phyloP scores from a whole-genome alignment of 768 basidiomycete genomes.

The Sporobolomyces roseus region DNA sequence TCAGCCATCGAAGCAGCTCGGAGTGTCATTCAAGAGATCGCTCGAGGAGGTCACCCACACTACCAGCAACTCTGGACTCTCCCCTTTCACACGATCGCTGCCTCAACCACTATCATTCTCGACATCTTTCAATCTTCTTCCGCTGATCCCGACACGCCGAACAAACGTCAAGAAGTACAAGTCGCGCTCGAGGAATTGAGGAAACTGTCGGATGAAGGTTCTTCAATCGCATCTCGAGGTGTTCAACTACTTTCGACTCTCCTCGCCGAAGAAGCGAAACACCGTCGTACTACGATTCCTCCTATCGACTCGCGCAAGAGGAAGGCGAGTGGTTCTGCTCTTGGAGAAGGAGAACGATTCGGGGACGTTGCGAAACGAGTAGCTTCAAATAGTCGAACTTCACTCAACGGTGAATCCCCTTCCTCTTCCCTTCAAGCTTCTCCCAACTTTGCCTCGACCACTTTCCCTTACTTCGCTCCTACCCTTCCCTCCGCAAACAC shows the following conservation, averaged over 20 bases:
- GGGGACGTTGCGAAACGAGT: slow-evolving; percentile 21
- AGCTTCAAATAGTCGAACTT: neutral
- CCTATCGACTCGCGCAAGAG: neutral
- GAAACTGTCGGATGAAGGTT: slow-evolving; percentile 6
- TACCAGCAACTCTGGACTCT: slow-evolving; percentile 37
- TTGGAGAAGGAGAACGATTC: slow-evolving; percentile 9
- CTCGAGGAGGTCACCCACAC: neutral
- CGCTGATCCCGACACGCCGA: slow-evolving; percentile 21
- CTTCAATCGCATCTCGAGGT: slow-evolving; percentile 34
- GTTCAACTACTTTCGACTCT: slow-evolving; percentile 33
- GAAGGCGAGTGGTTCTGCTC: slow-evolving; percentile 5
- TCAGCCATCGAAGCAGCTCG: slow-evolving; percentile 36
- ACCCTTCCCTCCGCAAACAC: neutral
- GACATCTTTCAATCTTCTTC: slow-evolving; percentile 36
- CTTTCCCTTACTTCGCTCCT: slow-evolving; percentile 24
- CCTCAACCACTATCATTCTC: slow-evolving; percentile 39
- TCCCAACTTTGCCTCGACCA: neutral
- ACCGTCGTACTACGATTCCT: slow-evolving; percentile 9
- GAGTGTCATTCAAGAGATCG: slow-evolving; percentile 31
- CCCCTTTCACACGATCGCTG: slow-evolving; percentile 36
- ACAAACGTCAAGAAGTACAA: slow-evolving; percentile 36
- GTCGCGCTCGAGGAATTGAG: slow-evolving; percentile 25
- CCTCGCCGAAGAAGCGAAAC: slow-evolving; percentile 38
- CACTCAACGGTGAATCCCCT: neutral
- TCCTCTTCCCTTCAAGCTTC: neutral